Evolutionary conservation across 495 filamentous ascomycete genomes (phyloP), one percentile per base, ranked within the genome.

Genomic region (Venustampulla echinocandica): DNA sequence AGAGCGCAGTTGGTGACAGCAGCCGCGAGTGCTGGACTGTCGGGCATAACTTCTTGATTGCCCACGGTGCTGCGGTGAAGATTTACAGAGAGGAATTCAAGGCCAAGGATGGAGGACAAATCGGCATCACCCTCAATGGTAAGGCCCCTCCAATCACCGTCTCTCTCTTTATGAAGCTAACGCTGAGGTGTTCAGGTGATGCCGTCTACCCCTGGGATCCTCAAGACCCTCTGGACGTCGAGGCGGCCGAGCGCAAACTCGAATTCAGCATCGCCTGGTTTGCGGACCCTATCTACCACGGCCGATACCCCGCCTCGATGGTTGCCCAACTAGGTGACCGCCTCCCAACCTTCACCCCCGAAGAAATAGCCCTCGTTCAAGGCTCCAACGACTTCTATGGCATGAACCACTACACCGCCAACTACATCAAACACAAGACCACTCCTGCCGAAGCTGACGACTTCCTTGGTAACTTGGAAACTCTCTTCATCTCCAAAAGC

Each of bases 331-430:
- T 87, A 9, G 82, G 84, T 28, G 65, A 79, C 56, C 74, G 82
- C 4, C 69, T 89, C 40, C 83, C 82, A 11, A 66, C 69, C 14
- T 85, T 79, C 63, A 80, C 79, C 0, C 49, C 69, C 18, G 78
- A 85, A 52, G 84, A 87, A 53, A 58, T 73, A 6, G 77, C 75
- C 2, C 70, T 87, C 6, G 77, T 87, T 34, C 71, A 82, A 42
- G 83, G 82, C 32, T 84, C 79, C 61, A 87, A 86, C 59, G 82
- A 87, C 65, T 87, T 87, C 62, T 86, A 87, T 64, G 82, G 84
- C 52, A 85, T 87, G 82, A 87, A 87, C 70, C 82, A 86, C 69
- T 87, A 88, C 70, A 86, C 83, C 44, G 80, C 82, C 56, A 83
- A 86, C 72, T 89, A 82, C 68, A 80, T 88, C 67, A 80, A 78